A percentile compares a stretch with the other conserved stretches of the same genome.
phyloP scores from a whole-genome alignment of 352 stramenopile genomes.

The Globisporangium abappressorium region DNA sequence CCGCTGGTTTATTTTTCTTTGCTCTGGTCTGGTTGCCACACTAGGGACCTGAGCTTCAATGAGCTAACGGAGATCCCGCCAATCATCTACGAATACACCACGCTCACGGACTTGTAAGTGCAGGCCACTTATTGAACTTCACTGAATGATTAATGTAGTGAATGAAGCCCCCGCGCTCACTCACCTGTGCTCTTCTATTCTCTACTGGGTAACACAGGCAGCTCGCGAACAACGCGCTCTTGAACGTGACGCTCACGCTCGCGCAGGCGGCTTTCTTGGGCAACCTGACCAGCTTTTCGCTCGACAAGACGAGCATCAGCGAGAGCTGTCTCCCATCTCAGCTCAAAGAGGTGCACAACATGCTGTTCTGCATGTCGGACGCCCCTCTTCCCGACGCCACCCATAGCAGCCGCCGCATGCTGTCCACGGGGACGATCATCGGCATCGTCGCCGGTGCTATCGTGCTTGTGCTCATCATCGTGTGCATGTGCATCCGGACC shows the following conservation, averaged over 20 bases:
- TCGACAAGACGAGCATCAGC: background rate
- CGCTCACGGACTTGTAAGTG: slow-evolving; percentile 8
- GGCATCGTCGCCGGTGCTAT: background rate
- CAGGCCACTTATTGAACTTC: too few relatives aligned
- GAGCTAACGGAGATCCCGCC: slow-evolving; percentile 6
- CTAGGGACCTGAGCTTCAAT: background rate
- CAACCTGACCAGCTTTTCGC: slow-evolving; percentile 1
- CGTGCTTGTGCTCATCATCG: background rate
- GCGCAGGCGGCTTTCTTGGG: slow-evolving; percentile 9
- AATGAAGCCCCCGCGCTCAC: background rate
- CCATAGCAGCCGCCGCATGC: background rate
- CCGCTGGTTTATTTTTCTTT: too few relatives aligned
- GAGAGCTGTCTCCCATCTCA: slow-evolving; percentile 4
- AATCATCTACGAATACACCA: slow-evolving; percentile 4
- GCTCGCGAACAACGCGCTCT: background rate
- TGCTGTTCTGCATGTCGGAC: slow-evolving; percentile 7
- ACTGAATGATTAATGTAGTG: too few relatives aligned
- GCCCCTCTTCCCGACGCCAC: background rate
- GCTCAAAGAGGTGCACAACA: slow-evolving; percentile 2
- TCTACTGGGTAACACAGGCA: background rate
- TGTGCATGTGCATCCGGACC: background rate
- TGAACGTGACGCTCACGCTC: slow-evolving; percentile 9
- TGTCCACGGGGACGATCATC: background rate
- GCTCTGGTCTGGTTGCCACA: background rate
- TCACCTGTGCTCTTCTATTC: background rate